Base-by-base conservation (phyloP, 208 protist species). In the Acanthamoeba royreba region DNA sequence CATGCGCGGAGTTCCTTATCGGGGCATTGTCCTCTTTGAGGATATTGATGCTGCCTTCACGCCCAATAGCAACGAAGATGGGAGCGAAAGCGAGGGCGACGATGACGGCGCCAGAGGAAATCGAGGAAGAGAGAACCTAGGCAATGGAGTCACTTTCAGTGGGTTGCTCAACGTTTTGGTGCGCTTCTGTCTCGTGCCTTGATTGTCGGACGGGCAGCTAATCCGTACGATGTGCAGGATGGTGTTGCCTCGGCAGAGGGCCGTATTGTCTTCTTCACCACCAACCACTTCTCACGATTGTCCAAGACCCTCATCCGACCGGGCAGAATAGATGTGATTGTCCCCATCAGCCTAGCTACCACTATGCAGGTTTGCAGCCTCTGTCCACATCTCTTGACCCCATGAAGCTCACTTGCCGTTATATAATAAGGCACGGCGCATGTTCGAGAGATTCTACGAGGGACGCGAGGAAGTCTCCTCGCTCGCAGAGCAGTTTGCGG, bases 261-360 rank as follows among this genome's bases (percentile, higher is more conserved):
- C n/a, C 92, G 98, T 46, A 61, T 99, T 3, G 94, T 99, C 22
- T 99, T 99, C 95, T 98, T 99, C 97, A 99, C 98, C 11, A 99
- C 98, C 19, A 99, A 99, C 94, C 98, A 99, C 94, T 96, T 98
- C 31, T 98, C 99, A 52, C 94, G 97, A 61, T 95, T 99, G 7
- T 97, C 98, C 92, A 96, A 97, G 13, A 98, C 98, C 0, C 95
- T 99, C 1, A 99, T 99, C 63, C 97, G 98, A 22, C 98, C 98
- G 0, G 98, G 98, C 11, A 96, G 98, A 0, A 97, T 98, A 7
- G 98, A 99, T 94, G 96, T 99, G 46, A 98, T 98, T 91, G 88
- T 98, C 9, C 94, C 98, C 69, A 94, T 99, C 45, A 97, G 97
- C 4, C 95, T 97, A 40, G 94, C 98, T 4, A 94, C 97, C 22